phyloP scores from a whole-genome alignment of 768 basidiomycete species.

The Sutorius australiensis region DNA sequence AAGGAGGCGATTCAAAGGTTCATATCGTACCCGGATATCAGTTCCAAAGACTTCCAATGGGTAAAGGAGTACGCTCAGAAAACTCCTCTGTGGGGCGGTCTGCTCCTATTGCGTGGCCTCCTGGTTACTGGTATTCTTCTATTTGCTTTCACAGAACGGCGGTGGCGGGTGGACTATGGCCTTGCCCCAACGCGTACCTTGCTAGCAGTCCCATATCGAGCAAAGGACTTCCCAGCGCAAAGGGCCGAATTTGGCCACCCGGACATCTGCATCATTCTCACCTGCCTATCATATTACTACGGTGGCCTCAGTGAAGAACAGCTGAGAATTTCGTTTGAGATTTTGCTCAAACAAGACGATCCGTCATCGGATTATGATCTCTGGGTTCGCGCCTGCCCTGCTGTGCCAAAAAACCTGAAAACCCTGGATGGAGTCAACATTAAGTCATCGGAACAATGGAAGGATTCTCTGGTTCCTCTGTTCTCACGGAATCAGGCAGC shows the following conservation, averaged over 20 bases:
- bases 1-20: constrained; percentile 19
- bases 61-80: constrained; percentile 7
- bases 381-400: constrained; percentile 25
- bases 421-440: constrained; percentile 23
- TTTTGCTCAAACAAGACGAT: constrained; percentile 28
- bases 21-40: constrained; percentile 14
- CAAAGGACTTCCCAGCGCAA: constrained; percentile 35
- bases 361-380: constrained; percentile 30
- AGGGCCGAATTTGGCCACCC: constrained; percentile 41
- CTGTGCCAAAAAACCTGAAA: constrained; percentile 19
- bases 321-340: constrained; percentile 28
- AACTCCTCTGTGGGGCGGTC: constrained; percentile 14
- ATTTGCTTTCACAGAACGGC: constrained; percentile 31
- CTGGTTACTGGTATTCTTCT: constrained; percentile 31
- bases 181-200: constrained; percentile 30
- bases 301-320: constrained; percentile 31
- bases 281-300: constrained; percentile 38
- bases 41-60: not conserved
- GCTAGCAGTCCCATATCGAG: constrained; percentile 38
- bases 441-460: constrained; percentile 29
- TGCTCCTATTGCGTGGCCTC: constrained; percentile 36
- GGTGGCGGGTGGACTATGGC: constrained; percentile 41
- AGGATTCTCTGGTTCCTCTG: constrained; percentile 19
- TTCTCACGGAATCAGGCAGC: constrained; percentile 29
- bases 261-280: constrained; percentile 34